phyloP scores from a whole-genome alignment of 139 green algal species.

The Chlamydomonas sp. region DNA sequence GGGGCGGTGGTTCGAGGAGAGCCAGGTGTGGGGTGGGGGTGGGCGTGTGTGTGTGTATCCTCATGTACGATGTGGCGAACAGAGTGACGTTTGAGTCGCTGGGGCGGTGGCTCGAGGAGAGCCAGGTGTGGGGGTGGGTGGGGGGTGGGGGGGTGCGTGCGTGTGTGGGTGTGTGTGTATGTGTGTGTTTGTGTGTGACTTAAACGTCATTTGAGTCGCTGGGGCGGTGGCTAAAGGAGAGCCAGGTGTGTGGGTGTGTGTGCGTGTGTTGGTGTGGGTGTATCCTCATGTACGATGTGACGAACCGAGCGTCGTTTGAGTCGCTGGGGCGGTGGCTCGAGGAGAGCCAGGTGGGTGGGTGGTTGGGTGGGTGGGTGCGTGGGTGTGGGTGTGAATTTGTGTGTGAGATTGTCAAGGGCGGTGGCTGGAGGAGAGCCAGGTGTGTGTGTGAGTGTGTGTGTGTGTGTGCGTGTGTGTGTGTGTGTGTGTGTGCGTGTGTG shows the following conservation, averaged over 20 bases:
- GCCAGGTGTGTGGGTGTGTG: too few relatives aligned
- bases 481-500: not conserved
- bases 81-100: conserved; percentile 44
- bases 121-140: conserved; percentile 16
- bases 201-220: conserved; percentile 44
- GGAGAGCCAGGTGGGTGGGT: conserved; percentile 28
- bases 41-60: too few relatives aligned
- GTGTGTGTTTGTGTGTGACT: conserved; percentile 40
- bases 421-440: not conserved
- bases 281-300: conserved; percentile 37
- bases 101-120: conserved; percentile 42
- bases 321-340: conserved; percentile 40
- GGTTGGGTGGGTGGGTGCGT: not conserved
- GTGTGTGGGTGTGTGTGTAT: conserved; percentile 32
- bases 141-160: conserved; percentile 32
- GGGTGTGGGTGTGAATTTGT: not conserved
- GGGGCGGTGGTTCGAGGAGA: conserved; percentile 42
- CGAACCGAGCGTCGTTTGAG: conserved; percentile 47
- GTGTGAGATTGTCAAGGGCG: not conserved
- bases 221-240: conserved; percentile 42
- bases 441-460: not conserved
- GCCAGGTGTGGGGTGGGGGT: conserved; percentile 14
- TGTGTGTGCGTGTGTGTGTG: too few relatives aligned
- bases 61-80: conserved; percentile 44
- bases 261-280: too few relatives aligned